Base-by-base conservation (phyloP, 352 stramenopile genomes). In the Pythium sp. region DNA sequence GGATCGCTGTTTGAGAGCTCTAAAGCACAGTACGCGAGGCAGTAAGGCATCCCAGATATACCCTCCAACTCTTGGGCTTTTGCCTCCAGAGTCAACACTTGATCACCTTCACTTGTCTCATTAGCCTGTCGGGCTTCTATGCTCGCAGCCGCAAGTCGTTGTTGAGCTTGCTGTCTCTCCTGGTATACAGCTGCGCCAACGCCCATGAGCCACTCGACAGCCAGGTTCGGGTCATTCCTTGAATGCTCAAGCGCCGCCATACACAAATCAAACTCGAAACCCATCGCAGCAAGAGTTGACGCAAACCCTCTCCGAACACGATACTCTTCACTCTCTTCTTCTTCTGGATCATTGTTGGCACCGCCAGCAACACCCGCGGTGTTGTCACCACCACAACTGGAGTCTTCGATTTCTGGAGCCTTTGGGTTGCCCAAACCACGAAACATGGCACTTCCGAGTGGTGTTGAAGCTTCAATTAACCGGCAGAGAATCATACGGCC, bases 171-270 rank as follows among this genome's bases (percentile, higher is more conserved):
- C 69, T 90, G 82, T 0, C 82, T 81, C 63, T 93, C 85, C 65
- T 92, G 85, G 54, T 93, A 95, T 1, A 80, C 84, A 28, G 78
- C 75, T 24, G 87, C 85, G n/a, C 79, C 81, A 53, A 76, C 75
- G 5, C 89, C 84, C 86, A 94, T 96, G 22, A 96, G 71, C 89
- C 89, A 96, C 67, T 96, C 89, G 5, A 94, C 87, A 3, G 89
- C 89, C 22, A 87, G 58, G 58, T 95, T 96, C 2, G 87, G 89
- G 36, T 96, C 89, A 68, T 96, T 89, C 9, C 84, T 77, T 12
- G 86, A 89, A 43, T 93, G 78, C 55, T 95, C 87, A 5, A 96
- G 71, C 12, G 89, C 89, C 26, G 80, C 74, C 85, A 96, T 92
- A 60, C 89, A 96, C 20, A 96, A 72, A 6, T 95, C 89, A 70